These are phyloP conservation scores for Trapa incisa DNA, from an alignment of 345 rosid species.

Conservation along the genomic window DNA sequence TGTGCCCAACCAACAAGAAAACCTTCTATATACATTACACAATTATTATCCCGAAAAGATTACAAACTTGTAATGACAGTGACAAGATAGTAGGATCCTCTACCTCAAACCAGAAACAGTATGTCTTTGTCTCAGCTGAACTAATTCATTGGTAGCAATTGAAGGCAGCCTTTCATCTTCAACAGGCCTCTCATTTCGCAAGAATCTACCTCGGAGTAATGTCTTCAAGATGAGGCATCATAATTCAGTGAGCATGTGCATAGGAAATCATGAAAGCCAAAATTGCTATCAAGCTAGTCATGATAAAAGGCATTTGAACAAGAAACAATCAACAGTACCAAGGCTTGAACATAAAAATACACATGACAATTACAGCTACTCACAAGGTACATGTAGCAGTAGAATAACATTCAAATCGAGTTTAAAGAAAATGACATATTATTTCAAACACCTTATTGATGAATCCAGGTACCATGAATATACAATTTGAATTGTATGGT, in stretches of 20 bases:
- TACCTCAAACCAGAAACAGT: slow-evolving; percentile 95
- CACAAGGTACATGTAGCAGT: no score
- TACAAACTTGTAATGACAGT: background rate
- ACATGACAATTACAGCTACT: background rate
- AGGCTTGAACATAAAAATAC: background rate
- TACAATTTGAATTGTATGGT: background rate
- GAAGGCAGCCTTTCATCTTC: slow-evolving; percentile 75
- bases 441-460: background rate
- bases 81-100: background rate
- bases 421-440: background rate
- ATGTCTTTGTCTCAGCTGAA: slow-evolving; percentile 76
- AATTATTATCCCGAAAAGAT: background rate
- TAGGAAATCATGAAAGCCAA: background rate
- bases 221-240: slow-evolving; percentile 37
- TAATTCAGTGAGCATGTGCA: background rate
- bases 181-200: slow-evolving; percentile 71
- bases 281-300: background rate
- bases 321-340: background rate
- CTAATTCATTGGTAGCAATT: slow-evolving; percentile 69
- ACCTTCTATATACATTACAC: background rate
- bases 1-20: background rate
- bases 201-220: slow-evolving; percentile 87
- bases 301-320: background rate
- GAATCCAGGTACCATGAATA: background rate
- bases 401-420: no score